A percentile compares a stretch with the other conserved stretches of the same genome.
Evolutionary conservation across 345 rosid species (phyloP).

Genomic region (Ailanthus altissimus): DNA sequence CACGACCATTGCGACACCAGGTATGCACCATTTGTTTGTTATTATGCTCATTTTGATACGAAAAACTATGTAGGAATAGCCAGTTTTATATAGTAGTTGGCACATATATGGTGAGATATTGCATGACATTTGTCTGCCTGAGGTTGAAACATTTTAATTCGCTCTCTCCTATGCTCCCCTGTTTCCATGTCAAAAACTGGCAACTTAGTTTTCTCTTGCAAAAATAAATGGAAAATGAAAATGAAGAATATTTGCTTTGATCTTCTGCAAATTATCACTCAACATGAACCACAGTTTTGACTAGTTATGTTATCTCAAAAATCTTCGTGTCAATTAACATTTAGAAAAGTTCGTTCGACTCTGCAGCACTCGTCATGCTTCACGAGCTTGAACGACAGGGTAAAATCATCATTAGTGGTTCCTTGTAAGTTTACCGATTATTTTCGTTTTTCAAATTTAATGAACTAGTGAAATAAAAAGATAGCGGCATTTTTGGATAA

Average conservation of each 20-base stretch:
- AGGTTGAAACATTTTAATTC: not conserved
- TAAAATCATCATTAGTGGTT: constrained; percentile 34
- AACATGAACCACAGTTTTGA: not conserved
- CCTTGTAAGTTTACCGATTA: constrained; percentile 4
- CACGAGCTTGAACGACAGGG: constrained; percentile 59
- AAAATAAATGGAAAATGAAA: not conserved
- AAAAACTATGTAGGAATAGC: not conserved
- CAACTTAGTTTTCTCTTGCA: not conserved
- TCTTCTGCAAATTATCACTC: not conserved
- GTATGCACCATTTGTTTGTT: constrained; percentile 29
- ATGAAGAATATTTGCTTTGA: not conserved
- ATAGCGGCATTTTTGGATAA: not conserved
- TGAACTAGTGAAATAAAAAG: not conserved
- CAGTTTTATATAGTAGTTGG: not conserved
- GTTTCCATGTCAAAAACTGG: not conserved
- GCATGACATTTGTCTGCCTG: not conserved
- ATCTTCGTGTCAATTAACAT: not conserved
- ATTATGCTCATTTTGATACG: not conserved
- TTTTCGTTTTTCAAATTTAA: not conserved
- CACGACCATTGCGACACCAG: constrained; percentile 29
- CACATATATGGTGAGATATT: not conserved
- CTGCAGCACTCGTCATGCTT: constrained; percentile 66
- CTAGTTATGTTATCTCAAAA: not conserved
- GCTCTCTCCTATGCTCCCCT: not conserved
- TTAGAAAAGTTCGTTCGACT: constrained; percentile 68